Percentiles rank a stretch among this genome's conserved stretches.
phyloP scores from a whole-genome alignment of 2,329 filamentous ascomycete genomes.

The Epichloe gansuensis region DNA sequence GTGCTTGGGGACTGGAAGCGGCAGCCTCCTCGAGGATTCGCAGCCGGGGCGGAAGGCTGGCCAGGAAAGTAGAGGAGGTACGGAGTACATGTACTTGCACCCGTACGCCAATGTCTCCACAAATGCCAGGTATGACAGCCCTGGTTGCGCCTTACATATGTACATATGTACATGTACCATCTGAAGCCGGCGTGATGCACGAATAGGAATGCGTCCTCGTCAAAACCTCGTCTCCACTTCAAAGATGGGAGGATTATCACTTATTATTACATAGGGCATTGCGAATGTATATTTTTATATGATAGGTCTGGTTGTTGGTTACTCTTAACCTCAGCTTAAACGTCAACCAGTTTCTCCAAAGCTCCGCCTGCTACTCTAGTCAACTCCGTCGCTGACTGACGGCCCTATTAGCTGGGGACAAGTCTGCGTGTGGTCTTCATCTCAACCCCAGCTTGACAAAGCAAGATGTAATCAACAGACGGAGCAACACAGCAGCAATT shows the following conservation, averaged over 20 bases:
- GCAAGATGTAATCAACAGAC: no score
- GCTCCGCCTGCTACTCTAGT: no score
- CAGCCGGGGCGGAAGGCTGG: conserved; percentile 6
- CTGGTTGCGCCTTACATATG: neutral
- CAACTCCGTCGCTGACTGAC: no score
- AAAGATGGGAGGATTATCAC: neutral
- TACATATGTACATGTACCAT: neutral
- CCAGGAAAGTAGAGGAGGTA: conserved; percentile 4
- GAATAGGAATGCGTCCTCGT: neutral
- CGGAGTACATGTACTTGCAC: conserved; percentile 4
- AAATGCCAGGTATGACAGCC: neutral
- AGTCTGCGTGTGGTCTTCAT: no score
- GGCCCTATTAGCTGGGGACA: no score
- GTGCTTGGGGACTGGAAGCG: conserved; percentile 13
- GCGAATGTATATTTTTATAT: no score
- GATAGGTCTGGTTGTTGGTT: no score
- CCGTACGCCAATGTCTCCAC: neutral
- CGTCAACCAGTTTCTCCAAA: no score
- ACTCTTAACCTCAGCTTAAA: no score
- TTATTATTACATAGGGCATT: no score
- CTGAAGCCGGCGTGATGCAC: neutral
- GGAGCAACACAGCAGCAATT: no score
- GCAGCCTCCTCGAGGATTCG: conserved; percentile 9
- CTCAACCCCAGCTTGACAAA: no score
- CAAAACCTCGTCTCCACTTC: neutral